Conservation (phyloP, 2,329 filamentous ascomycete species). For the Pseudodiploospora longispora region DNA sequence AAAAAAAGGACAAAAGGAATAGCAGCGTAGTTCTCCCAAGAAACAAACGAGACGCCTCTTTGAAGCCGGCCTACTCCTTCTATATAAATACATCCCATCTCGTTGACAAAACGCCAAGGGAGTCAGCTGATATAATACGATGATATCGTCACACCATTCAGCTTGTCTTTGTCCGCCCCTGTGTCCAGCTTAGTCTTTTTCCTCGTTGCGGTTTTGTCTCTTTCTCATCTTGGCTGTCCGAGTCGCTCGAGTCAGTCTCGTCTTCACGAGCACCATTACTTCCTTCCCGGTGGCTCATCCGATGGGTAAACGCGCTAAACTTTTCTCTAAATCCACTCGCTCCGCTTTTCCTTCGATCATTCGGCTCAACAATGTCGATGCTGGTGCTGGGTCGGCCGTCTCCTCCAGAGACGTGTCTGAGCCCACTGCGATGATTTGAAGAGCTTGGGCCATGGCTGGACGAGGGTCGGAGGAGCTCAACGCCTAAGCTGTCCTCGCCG, state of each 20-base stretch:
- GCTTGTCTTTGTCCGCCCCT: background rate
- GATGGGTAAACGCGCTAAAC: conserved; percentile 25
- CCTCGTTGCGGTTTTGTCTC: background rate
- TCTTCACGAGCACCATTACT: background rate
- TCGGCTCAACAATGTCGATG: conserved; percentile 17
- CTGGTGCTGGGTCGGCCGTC: conserved; percentile 24
- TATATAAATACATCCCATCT: no score
- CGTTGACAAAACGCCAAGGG: background rate
- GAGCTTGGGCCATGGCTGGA: conserved; percentile 23
- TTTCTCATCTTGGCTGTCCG: background rate
- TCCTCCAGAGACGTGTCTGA: conserved; percentile 10
- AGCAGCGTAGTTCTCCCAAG: no score
- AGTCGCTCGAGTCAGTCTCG: background rate
- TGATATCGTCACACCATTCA: background rate
- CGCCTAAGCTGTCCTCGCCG: conserved; percentile 16
- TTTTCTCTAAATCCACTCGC: conserved; percentile 26
- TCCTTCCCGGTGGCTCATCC: conserved; percentile 17
- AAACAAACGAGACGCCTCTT: no score
- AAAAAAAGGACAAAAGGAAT: no score
- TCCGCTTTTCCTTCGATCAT: conserved; percentile 20
- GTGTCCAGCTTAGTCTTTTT: conserved; percentile 7
- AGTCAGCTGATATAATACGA: background rate
- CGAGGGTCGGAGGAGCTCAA: conserved; percentile 23
- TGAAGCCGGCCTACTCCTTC: no score
- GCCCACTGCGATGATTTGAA: conserved; percentile 10